These are phyloP conservation scores for Pinus tabuliformis DNA, from an alignment of 75 land plant genomes.

Conservation along the genomic window DNA sequence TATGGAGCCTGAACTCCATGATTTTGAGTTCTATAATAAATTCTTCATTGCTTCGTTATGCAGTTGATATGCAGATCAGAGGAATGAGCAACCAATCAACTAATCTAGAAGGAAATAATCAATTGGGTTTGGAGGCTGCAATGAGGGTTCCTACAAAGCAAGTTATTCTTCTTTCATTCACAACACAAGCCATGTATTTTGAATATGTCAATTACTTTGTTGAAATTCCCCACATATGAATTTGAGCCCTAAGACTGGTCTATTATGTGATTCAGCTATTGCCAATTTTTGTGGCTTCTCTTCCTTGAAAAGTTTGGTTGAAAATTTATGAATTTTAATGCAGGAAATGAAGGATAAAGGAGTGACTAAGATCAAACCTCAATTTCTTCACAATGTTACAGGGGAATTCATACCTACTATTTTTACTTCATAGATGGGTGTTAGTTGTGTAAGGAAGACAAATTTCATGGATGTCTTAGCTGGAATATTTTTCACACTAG, in stretches of 20 bases:
- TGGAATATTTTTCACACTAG: constrained; percentile 17
- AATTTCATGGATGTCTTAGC: constrained; percentile 96
- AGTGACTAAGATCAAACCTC: constrained; percentile 42
- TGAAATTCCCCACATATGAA: constrained; percentile 62
- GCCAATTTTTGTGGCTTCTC: neutral
- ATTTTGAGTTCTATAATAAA: neutral
- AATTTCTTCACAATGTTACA: constrained; percentile 54
- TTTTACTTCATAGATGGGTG: constrained; percentile 81
- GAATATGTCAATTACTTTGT: constrained; percentile 77
- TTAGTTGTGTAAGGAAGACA: constrained; percentile 95
- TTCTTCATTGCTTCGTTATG: neutral
- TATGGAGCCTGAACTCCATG: neutral
- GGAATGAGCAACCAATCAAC: too few relatives aligned
- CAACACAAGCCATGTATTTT: constrained; percentile 78
- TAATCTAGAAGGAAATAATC: too few relatives aligned
- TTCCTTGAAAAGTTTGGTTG: neutral
- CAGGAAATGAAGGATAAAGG: constrained; percentile 78
- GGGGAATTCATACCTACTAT: constrained; percentile 81
- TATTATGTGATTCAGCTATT: too few relatives aligned
- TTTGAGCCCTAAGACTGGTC: too few relatives aligned
- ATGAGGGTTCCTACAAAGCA: constrained; percentile 45
- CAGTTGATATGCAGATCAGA: constrained; percentile 37
- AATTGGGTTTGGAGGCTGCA: constrained; percentile 18
- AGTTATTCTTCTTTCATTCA: constrained; percentile 86
- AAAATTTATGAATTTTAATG: neutral